A percentile compares a stretch with the other conserved stretches of the same genome.
Evolutionary conservation across 2,329 filamentous ascomycete genomes (phyloP).

Genomic region (Claviceps paspali): DNA sequence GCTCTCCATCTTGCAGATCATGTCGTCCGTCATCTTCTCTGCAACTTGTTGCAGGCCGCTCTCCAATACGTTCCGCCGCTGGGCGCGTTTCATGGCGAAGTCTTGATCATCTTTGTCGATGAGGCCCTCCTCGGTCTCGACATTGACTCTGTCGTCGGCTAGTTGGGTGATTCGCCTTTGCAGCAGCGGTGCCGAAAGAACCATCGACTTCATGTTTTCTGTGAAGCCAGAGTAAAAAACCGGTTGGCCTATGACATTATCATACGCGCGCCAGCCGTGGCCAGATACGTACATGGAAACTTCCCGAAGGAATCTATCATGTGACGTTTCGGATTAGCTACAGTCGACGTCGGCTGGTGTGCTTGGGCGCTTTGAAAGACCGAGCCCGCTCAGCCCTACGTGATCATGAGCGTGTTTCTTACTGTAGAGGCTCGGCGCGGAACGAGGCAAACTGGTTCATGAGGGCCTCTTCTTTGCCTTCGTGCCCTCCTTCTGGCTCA

Average conservation of each 20-base stretch:
- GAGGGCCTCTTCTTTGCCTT: conserved; percentile 48
- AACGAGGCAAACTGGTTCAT: conserved; percentile 81
- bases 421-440: conserved; percentile 51
- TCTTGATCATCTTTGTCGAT: conserved; percentile 41
- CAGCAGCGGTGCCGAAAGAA: conserved; percentile 63
- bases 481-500: conserved; percentile 33
- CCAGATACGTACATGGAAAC: conserved; percentile 87
- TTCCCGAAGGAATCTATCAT: conserved; percentile 69
- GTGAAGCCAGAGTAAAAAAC: conserved; percentile 88
- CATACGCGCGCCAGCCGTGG: conserved; percentile 89
- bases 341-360: background rate
- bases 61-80: conserved; percentile 50
- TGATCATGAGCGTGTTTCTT: conserved; percentile 15
- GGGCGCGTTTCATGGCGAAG: conserved; percentile 32
- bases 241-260: conserved; percentile 76
- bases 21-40: conserved; percentile 74
- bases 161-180: conserved; percentile 60
- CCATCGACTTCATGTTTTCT: conserved; percentile 70
- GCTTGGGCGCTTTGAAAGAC: no score
- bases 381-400: no score
- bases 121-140: conserved; percentile 64
- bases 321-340: conserved; percentile 2
- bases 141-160: conserved; percentile 54
- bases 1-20: conserved; percentile 99
- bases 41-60: conserved; percentile 63